These are phyloP conservation scores for Rhypophila decipiens DNA, from an alignment of 495 filamentous ascomycete genomes.

Conservation along the genomic window DNA sequence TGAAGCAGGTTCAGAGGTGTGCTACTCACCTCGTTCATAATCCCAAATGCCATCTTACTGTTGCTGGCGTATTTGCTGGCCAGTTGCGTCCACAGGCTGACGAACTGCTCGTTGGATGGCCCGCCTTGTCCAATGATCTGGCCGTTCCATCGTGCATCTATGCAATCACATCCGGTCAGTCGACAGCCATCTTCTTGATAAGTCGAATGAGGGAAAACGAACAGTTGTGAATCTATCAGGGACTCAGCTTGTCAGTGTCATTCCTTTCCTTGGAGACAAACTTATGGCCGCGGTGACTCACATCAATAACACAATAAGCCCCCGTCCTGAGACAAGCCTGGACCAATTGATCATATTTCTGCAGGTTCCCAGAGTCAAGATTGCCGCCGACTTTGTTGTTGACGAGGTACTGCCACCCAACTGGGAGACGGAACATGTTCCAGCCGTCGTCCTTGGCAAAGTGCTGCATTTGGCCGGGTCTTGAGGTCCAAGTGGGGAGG, in stretches of 20 bases:
- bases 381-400: slow-evolving; percentile 42
- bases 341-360: slow-evolving; percentile 46
- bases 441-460: slow-evolving; percentile 45
- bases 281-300: slow-evolving; percentile 12
- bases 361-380: slow-evolving; percentile 39
- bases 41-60: slow-evolving; percentile 43
- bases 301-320: slow-evolving; percentile 48
- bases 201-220: slow-evolving; percentile 1
- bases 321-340: slow-evolving; percentile 47
- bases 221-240: slow-evolving; percentile 42
- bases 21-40: slow-evolving; percentile 51
- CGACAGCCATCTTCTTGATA: neutral
- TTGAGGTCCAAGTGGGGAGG: neutral
- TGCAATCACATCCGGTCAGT: neutral
- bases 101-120: slow-evolving; percentile 46
- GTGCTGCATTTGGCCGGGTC: slow-evolving; percentile 50
- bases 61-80: slow-evolving; percentile 44
- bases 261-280: neutral
- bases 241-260: neutral
- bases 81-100: slow-evolving; percentile 46
- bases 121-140: slow-evolving; percentile 51
- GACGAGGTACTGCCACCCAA: slow-evolving; percentile 52
- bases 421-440: slow-evolving; percentile 52
- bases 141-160: slow-evolving; percentile 51
- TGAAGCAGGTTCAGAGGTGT: slow-evolving; percentile 8